These are phyloP conservation scores for Bolboschoenus planiculmis DNA, from an alignment of 176 grass and related monocot genomes.

Conservation along the genomic window DNA sequence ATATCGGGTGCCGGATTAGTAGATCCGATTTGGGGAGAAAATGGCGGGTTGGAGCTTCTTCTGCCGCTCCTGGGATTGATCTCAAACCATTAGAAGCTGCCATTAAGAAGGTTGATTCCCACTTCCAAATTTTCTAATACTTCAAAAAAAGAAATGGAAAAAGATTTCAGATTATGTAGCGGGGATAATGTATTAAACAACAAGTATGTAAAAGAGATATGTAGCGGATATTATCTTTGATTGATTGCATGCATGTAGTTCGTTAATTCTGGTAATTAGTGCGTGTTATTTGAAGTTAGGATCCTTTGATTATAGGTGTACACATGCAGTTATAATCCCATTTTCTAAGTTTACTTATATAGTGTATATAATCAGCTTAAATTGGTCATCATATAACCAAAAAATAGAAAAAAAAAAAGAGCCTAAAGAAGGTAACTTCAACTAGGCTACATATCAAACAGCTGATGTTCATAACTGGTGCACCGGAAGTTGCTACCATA, in stretches of 20 bases:
- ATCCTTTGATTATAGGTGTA: not conserved
- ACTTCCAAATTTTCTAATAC: not conserved
- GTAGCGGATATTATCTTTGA: not conserved
- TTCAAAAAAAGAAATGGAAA: too few species aligned
- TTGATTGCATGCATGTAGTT: not conserved
- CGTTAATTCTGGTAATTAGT: not conserved
- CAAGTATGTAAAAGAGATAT: not conserved
- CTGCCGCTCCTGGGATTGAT: constrained; percentile 56
- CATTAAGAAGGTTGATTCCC: constrained; percentile 65
- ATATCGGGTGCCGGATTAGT: not conserved
- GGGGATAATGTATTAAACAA: not conserved
- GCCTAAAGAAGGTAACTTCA: not conserved
- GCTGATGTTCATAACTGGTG: not conserved
- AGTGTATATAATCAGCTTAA: not conserved
- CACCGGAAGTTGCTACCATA: not conserved
- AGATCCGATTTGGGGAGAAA: constrained; percentile 2
- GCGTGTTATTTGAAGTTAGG: not conserved
- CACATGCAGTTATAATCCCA: not conserved
- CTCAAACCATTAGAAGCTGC: constrained; percentile 58
- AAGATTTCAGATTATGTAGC: not conserved
- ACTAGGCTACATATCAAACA: not conserved
- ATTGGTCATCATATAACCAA: not conserved
- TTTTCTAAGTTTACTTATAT: not conserved
- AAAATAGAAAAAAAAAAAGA: not conserved
- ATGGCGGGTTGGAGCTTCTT: constrained; percentile 46